Conservation (phyloP, 345 rosid species). For the Luvunga scandens region DNA sequence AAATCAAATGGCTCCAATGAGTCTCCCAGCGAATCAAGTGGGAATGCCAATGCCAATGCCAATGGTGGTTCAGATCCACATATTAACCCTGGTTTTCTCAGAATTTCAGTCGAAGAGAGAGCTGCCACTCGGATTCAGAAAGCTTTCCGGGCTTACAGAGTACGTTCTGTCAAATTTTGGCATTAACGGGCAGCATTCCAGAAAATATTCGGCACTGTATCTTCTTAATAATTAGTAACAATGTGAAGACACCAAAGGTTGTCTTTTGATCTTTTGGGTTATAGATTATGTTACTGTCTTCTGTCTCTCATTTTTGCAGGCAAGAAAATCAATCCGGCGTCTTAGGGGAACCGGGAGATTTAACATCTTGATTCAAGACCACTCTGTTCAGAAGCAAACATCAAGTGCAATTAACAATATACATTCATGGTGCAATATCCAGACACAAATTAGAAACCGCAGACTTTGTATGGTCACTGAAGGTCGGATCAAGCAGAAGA, state of each 20-base stretch:
- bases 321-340: slow-evolving; percentile 45
- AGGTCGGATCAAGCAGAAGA: slow-evolving; percentile 65
- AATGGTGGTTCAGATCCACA: slow-evolving; percentile 8
- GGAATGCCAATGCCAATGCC: slow-evolving; percentile 13
- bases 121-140: slow-evolving; percentile 64
- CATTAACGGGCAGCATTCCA: neutral
- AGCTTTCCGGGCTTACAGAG: slow-evolving; percentile 60
- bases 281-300: no score
- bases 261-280: no score
- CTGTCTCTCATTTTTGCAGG: slow-evolving; percentile 36
- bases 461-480: slow-evolving; percentile 70
- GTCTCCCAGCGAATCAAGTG: slow-evolving; percentile 15
- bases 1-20: slow-evolving; percentile 38
- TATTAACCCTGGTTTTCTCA: neutral
- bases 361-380: slow-evolving; percentile 51
- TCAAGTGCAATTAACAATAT: slow-evolving; percentile 45
- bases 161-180: slow-evolving; percentile 8
- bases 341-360: slow-evolving; percentile 55
- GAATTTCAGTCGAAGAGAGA: slow-evolving; percentile 21
- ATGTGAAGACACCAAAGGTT: no score
- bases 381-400: slow-evolving; percentile 54
- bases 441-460: slow-evolving; percentile 57
- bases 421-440: slow-evolving; percentile 79
- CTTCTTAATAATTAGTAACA: no score
- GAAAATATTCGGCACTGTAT: neutral